Evolutionary conservation across 331 rosid species (phyloP).

Genomic region (Acacia pycnantha): DNA sequence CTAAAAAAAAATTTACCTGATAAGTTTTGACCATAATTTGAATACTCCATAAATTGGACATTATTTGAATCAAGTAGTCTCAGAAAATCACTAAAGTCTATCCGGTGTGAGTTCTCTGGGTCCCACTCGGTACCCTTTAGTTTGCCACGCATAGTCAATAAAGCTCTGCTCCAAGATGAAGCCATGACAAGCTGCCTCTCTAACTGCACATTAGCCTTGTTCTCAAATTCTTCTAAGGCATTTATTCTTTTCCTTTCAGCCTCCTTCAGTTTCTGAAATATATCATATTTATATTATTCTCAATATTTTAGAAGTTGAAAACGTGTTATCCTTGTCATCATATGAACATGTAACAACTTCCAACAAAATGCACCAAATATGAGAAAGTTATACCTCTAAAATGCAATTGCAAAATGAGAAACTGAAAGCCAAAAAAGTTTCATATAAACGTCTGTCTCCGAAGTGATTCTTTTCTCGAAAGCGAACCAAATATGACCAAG

Average conservation of each 20-base stretch:
- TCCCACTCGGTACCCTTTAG: conserved; percentile 93
- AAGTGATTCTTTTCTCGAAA: neutral
- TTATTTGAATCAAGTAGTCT: conserved; percentile 73
- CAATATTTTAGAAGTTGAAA: neutral
- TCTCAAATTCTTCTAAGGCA: conserved; percentile 75
- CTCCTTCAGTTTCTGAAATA: conserved; percentile 70
- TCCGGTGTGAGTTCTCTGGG: conserved; percentile 86
- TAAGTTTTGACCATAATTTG: conserved; percentile 84
- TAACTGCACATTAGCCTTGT: conserved; percentile 75
- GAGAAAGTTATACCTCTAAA: neutral
- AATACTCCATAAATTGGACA: conserved; percentile 85
- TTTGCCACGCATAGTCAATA: conserved; percentile 75
- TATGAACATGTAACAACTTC: neutral
- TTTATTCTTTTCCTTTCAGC: conserved; percentile 65
- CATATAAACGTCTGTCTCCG: neutral
- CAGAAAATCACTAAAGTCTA: conserved; percentile 79
- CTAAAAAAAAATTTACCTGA: conserved; percentile 52
- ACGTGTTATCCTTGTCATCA: neutral
- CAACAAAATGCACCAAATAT: neutral
- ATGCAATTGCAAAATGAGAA: neutral
- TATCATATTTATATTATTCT: conserved; percentile 10
- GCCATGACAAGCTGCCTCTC: conserved; percentile 99
- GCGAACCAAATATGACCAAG: neutral
- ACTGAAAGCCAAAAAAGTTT: neutral
- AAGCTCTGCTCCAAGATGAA: conserved; percentile 77